Base-by-base conservation (phyloP, 768 basidiomycete species). In the Leccinum sublutescens region DNA sequence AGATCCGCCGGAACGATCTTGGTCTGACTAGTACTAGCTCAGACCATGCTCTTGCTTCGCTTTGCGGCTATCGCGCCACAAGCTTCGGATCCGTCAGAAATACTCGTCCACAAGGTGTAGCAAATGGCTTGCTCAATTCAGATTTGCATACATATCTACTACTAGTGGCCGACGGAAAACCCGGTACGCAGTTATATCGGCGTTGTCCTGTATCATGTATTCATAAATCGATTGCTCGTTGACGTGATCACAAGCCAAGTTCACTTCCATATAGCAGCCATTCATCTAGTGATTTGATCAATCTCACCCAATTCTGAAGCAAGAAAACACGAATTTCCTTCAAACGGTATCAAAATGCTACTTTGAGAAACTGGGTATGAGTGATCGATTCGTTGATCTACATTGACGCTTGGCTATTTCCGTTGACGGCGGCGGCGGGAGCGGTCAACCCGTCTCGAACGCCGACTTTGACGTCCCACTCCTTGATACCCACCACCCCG, bases 401-500 rank as follows among this genome's bases (percentile, higher is more conserved):
- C 43, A 11, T 19, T 11, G n/a, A 11, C 2, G 40, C 9, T 43
- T 43, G 40, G 3, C 1, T n/a, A 10, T n/a, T 10, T 19, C 43
- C 8, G n/a, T 43, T 34, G 3, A 55, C 59, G 2, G 56, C n/a
- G 27, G 23, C 49, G 21, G 23, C 21, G 4, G 54, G 43, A 4
- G 14, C 12, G 9, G 57, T 14, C 49, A 50, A 11, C n/a, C 55
- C 65, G 47, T 71, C 71, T 15, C 65, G 64, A 19, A 64, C 58
- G 7, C 61, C 56, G 33, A 71, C 50, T 69, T 92, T 93, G 64
- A 89, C 86, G 23, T 90, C 87, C 83, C 86, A 91, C 68, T 96
- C 93, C 67, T 81, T 86, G 34, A 87, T 68, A 2, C 93, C 93
- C 25, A 93, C 77, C 53, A 66, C 78, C 1, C 79, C 89, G 2